phyloP scores from a whole-genome alignment of 1,139 yeast genomes.

The Blastobotrys serpentis region DNA sequence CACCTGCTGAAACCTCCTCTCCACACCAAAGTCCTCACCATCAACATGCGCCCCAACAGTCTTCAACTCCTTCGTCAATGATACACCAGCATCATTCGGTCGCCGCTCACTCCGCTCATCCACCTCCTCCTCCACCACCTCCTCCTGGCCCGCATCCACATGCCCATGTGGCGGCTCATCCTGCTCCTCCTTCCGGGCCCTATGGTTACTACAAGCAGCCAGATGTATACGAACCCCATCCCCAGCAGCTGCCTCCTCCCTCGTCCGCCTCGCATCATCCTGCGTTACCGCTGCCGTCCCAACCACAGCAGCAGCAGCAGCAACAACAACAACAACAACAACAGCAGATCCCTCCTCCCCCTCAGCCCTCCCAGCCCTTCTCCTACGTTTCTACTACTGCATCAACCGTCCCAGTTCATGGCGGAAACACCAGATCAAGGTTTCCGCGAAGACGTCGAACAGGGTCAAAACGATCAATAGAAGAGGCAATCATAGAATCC shows the following conservation, averaged over 20 bases:
- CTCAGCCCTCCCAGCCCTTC: slow-evolving; percentile 24
- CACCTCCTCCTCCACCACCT: slow-evolving; percentile 12
- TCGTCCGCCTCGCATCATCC: slow-evolving; percentile 7
- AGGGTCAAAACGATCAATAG: slow-evolving; percentile 33
- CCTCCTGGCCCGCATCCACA: slow-evolving; percentile 9
- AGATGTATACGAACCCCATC: slow-evolving; percentile 7
- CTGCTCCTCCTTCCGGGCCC: not conserved
- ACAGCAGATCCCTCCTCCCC: not conserved
- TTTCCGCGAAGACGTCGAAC: slow-evolving; percentile 29
- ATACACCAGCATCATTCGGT: slow-evolving; percentile 7
- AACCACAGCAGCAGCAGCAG: slow-evolving; percentile 17
- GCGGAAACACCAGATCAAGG: slow-evolving; percentile 18
- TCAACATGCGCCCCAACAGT: slow-evolving; percentile 2
- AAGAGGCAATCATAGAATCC: slow-evolving; percentile 33
- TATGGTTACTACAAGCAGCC: not conserved
- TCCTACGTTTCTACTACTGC: slow-evolving; percentile 27
- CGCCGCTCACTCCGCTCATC: not conserved
- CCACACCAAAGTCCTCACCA: slow-evolving; percentile 5
- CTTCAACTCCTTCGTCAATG: not conserved
- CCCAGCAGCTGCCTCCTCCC: slow-evolving; percentile 9
- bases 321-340: slow-evolving; percentile 16
- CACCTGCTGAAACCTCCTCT: not conserved
- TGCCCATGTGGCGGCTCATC: not conserved
- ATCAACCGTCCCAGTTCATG: slow-evolving; percentile 26
- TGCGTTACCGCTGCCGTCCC: slow-evolving; percentile 10